Evolutionary conservation across 345 rosid species (phyloP).

Genomic region (Hypericum androsaemum): DNA sequence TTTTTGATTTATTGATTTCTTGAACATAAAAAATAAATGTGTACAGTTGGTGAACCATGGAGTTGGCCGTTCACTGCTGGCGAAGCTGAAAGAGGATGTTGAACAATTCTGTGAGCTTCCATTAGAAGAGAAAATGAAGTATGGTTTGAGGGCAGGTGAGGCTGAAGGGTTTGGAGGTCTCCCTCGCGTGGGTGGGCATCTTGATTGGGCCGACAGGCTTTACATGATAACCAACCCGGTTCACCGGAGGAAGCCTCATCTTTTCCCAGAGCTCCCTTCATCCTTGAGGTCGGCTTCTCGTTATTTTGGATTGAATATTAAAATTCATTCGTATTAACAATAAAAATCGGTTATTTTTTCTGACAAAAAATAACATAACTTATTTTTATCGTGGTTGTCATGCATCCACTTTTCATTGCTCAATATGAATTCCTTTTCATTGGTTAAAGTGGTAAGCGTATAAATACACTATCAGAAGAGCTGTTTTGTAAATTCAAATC

Average conservation of each 20-base stretch:
- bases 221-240: constrained; percentile 18
- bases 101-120: constrained; percentile 4
- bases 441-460: too few species aligned
- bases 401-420: too few species aligned
- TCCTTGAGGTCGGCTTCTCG: background rate
- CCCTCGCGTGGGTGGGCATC: background rate
- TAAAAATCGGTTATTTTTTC: too few species aligned
- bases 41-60: constrained; percentile 9
- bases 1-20: background rate
- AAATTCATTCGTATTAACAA: too few species aligned
- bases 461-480: too few species aligned
- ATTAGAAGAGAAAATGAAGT: constrained; percentile 3
- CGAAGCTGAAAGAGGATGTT: constrained; percentile 1
- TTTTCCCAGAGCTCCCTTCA: background rate
- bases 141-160: background rate
- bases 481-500: too few species aligned
- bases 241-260: constrained; percentile 2
- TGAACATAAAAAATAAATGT: background rate
- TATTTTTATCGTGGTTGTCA: too few species aligned
- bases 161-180: constrained; percentile 2
- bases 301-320: too few species aligned
- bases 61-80: background rate
- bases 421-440: too few species aligned
- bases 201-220: constrained; percentile 7
- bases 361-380: too few species aligned